Conservation (phyloP, 345 rosid genomes). For the Trapa bicornis region DNA sequence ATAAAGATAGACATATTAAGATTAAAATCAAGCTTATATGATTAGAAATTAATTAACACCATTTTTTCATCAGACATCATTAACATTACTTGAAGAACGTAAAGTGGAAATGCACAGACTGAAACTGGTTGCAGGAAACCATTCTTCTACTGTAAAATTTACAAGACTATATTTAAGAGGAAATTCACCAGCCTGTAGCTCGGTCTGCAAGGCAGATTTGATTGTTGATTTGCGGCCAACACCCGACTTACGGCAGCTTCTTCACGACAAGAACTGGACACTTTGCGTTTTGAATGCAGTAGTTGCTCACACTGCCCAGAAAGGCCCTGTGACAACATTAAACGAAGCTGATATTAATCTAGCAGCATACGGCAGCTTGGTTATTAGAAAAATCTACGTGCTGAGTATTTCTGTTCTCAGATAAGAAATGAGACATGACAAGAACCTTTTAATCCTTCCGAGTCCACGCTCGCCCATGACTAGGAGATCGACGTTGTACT, state of each 20-base stretch:
- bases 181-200: background rate
- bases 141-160: background rate
- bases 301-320: slow-evolving; percentile 33
- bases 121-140: background rate
- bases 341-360: background rate
- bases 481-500: slow-evolving; percentile 44
- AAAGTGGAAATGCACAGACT: too few relatives aligned
- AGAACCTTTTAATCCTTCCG: slow-evolving; percentile 41
- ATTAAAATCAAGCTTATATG: too few relatives aligned
- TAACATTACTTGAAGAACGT: too few relatives aligned
- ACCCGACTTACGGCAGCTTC: slow-evolving; percentile 15
- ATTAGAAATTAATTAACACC: too few relatives aligned
- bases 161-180: background rate
- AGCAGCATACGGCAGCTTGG: too few relatives aligned
- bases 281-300: slow-evolving; percentile 31
- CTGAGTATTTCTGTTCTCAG: background rate
- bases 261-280: slow-evolving; percentile 39
- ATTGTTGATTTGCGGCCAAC: background rate
- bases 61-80: too few relatives aligned
- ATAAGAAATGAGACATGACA: background rate
- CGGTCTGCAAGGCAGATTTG: background rate
- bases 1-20: too few relatives aligned
- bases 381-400: background rate
- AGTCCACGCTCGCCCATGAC: slow-evolving; percentile 31
- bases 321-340: slow-evolving; percentile 21